phyloP scores from a whole-genome alignment of 352 stramenopile genomes.

The Globisporangium abappressorium region DNA sequence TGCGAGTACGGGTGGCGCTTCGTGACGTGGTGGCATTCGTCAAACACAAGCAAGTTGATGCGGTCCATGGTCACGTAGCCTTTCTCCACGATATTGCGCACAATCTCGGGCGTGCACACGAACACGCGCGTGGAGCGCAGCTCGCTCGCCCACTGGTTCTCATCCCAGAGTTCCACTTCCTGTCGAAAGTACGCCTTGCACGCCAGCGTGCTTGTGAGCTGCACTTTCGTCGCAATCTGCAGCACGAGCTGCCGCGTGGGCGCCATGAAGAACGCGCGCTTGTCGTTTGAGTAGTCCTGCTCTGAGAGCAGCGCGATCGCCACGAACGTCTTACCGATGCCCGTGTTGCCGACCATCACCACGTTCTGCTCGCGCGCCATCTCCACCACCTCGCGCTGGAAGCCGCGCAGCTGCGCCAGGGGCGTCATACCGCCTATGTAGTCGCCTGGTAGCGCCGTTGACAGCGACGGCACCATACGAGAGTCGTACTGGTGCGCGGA shows the following conservation, averaged over 20 bases:
- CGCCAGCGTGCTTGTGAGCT: constrained; percentile 51
- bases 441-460: not conserved
- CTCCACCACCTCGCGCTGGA: constrained; percentile 71
- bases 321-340: constrained; percentile 86
- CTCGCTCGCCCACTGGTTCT: constrained; percentile 53
- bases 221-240: constrained; percentile 78
- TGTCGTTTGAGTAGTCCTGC: constrained; percentile 63
- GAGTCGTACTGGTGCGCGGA: not conserved
- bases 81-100: constrained; percentile 81
- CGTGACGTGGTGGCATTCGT: constrained; percentile 89
- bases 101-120: constrained; percentile 85
- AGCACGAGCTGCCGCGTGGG: constrained; percentile 79
- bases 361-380: constrained; percentile 70
- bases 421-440: constrained; percentile 1
- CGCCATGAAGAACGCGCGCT: constrained; percentile 79
- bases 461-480: not conserved
- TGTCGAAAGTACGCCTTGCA: constrained; percentile 52
- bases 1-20: constrained; percentile 90
- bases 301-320: constrained; percentile 72
- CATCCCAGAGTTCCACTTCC: constrained; percentile 61
- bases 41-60: constrained; percentile 88
- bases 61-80: constrained; percentile 73
- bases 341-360: constrained; percentile 80
- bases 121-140: constrained; percentile 63
- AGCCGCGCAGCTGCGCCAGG: constrained; percentile 53